Evolutionary conservation across 78 protist species (phyloP).

Genomic region (Polysphondylium violaceum): DNA sequence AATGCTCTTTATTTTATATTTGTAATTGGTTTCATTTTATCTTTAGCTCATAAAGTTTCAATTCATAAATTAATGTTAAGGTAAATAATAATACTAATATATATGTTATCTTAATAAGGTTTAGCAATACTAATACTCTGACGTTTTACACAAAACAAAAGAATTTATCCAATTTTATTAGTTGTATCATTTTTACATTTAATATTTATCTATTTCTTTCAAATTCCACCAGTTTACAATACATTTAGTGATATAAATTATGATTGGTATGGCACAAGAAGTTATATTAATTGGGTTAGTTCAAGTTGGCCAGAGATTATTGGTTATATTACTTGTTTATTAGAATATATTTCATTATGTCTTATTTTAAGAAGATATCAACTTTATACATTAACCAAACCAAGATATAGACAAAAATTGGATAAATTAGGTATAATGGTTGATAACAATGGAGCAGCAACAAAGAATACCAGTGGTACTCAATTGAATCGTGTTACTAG

Average conservation of each 20-base stretch:
- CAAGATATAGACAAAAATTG: constrained; percentile 22
- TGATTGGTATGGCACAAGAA: constrained; percentile 49
- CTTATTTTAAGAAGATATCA: constrained; percentile 31
- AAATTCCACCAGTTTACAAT: not conserved
- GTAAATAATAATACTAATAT: not conserved
- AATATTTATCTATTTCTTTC: constrained; percentile 53
- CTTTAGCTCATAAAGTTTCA: constrained; percentile 22
- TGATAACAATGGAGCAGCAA: not conserved
- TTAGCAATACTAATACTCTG: too few relatives aligned
- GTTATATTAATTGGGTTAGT: constrained; percentile 34
- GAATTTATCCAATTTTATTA: constrained; percentile 45
- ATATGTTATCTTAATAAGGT: not conserved
- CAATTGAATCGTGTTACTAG: constrained; percentile 16
- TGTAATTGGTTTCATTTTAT: constrained; percentile 34
- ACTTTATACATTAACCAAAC: constrained; percentile 21
- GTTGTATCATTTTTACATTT: constrained; percentile 19
- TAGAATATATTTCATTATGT: constrained; percentile 41
- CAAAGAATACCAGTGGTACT: too few relatives aligned
- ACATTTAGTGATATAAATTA: not conserved
- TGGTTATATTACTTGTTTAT: constrained; percentile 50
- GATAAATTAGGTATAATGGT: constrained; percentile 4
- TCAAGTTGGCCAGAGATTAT: constrained; percentile 41
- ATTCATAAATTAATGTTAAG: constrained; percentile 53
- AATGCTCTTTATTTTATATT: constrained; percentile 43
- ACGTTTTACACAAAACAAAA: too few relatives aligned